Conservation (phyloP, 805 yeast species). For the Kodamaea sagamina region DNA sequence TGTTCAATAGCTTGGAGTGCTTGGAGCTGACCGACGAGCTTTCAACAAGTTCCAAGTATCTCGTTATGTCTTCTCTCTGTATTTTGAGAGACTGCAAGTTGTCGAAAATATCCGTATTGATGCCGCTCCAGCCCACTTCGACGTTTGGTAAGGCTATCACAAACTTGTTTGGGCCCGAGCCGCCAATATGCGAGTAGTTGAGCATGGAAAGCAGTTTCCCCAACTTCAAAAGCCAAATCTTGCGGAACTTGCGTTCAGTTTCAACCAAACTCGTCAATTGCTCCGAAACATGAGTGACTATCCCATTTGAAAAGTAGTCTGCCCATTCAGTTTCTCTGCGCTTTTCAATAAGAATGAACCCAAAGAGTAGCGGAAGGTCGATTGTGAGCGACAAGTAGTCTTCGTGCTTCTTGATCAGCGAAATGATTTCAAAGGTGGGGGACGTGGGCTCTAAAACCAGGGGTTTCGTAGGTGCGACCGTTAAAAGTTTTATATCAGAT, state of each 20-base stretch:
- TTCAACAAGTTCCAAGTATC: slow-evolving; percentile 29
- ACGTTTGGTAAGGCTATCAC: slow-evolving; percentile 28
- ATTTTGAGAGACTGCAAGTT: slow-evolving; percentile 38
- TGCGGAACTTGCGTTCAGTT: slow-evolving; percentile 56
- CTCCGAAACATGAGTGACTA: slow-evolving; percentile 51
- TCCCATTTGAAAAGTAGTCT: slow-evolving; percentile 42
- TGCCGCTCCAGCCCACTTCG: slow-evolving; percentile 42
- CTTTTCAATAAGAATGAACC: slow-evolving; percentile 63
- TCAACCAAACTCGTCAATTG: slow-evolving; percentile 57
- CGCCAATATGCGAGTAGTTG: slow-evolving; percentile 15
- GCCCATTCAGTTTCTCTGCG: slow-evolving; percentile 62
- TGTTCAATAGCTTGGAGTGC: slow-evolving; percentile 40
- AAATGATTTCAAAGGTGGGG: slow-evolving; percentile 24
- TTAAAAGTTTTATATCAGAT: slow-evolving; percentile 28
- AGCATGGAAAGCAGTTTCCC: slow-evolving; percentile 41
- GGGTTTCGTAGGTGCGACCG: slow-evolving; percentile 17
- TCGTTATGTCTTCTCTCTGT: slow-evolving; percentile 35
- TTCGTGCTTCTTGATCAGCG: slow-evolving; percentile 33
- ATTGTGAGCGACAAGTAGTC: slow-evolving; percentile 47
- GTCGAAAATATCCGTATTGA: slow-evolving; percentile 23
- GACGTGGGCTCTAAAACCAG: slow-evolving; percentile 7
- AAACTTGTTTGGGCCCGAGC: slow-evolving; percentile 1
- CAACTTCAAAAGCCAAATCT: slow-evolving; percentile 66
- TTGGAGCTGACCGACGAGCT: slow-evolving; percentile 23
- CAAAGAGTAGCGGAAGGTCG: slow-evolving; percentile 73